Base-by-base conservation (phyloP, 2,329 filamentous ascomycete species). In the Bipolaris oryzae region DNA sequence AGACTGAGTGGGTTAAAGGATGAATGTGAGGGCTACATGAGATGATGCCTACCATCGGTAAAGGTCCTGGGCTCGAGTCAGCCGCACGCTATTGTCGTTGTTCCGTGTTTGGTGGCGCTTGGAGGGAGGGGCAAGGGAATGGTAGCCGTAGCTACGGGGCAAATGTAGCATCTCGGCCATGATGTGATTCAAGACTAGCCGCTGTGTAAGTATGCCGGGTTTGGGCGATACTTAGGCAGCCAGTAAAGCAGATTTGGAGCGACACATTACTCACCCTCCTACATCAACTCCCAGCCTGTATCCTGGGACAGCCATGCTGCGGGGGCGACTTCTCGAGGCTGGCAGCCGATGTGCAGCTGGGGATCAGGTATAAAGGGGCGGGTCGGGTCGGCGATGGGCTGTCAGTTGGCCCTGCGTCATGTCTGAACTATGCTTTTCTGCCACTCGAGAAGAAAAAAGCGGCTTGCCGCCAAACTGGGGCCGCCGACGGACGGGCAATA, bases 1-100 rank as follows among this genome's bases (percentile, higher is more conserved):
- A 81, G 44, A 81, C 53, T 56, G 13, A 42, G 37, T 47, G 37
- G 7, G 23, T 56, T 53, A 53, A 16, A n/a, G 9, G 16, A 23
- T 38, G 37, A 34, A 44, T 11, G 16, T 15, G 16, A 28, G n/a
- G 5, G 20, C 31, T 43, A 33, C 28, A 34, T 33, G 31, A n/a
- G n/a, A 31, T 33, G 28, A 35, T 28, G 41, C 49, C 23, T 48
- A 56, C 53, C 74, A 55, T 82, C 80, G 16, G 79, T 82, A 63
- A 82, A 82, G 18, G 79, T 81, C 46, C 80, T 74, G 39, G 10
- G 16, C n/a, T 16, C 7, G 10, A 46, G 55, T 68, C 46, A 69
- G 64, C 44, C 21, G 38, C 37, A 43, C 42, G 21, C 16, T 20
- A 23, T 37, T 25, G 23, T n/a, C 3, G 10, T 44, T 45, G 13